These are phyloP conservation scores for Lathyrus sativus DNA, from an alignment of 306 rosid species.

Conservation along the genomic window DNA sequence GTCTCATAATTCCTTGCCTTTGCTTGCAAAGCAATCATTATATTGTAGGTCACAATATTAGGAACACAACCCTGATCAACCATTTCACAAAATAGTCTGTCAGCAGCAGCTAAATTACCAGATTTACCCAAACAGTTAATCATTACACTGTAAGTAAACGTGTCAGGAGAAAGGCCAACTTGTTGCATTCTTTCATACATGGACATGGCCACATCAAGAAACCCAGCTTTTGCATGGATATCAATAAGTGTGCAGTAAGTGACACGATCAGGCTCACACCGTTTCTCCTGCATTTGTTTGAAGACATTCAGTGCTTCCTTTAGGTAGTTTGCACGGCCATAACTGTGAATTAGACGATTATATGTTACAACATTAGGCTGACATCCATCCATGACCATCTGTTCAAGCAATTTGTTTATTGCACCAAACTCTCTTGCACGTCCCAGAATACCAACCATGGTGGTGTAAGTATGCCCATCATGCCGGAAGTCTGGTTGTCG, in stretches of 20 bases:
- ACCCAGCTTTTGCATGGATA: slow-evolving; percentile 95
- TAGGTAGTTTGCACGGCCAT: slow-evolving; percentile 92
- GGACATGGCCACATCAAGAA: slow-evolving; percentile 76
- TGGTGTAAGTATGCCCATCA: slow-evolving; percentile 90
- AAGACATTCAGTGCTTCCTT: slow-evolving; percentile 77
- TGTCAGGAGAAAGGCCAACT: slow-evolving; percentile 89
- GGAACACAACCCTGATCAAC: slow-evolving; percentile 86
- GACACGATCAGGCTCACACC: slow-evolving; percentile 89
- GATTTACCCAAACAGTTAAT: slow-evolving; percentile 96
- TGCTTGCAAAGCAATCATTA: slow-evolving; percentile 94
- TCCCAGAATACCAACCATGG: slow-evolving; percentile 96
- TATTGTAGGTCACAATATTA: slow-evolving; percentile 87
- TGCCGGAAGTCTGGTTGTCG: slow-evolving; percentile 69
- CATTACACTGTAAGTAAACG: slow-evolving; percentile 94
- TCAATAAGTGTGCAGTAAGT: slow-evolving; percentile 94
- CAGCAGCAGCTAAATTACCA: slow-evolving; percentile 81
- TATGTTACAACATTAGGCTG: slow-evolving; percentile 90
- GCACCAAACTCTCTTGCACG: slow-evolving; percentile 83
- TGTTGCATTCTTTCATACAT: slow-evolving; percentile 87
- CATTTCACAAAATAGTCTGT: slow-evolving; percentile 83
- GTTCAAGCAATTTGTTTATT: slow-evolving; percentile 65
- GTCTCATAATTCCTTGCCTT: slow-evolving; percentile 86
- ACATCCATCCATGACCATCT: slow-evolving; percentile 90
- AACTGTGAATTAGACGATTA: slow-evolving; percentile 86
- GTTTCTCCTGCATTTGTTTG: slow-evolving; percentile 74